Base-by-base conservation (phyloP, 306 rosid genomes). In the Cucurbita maxima region DNA sequence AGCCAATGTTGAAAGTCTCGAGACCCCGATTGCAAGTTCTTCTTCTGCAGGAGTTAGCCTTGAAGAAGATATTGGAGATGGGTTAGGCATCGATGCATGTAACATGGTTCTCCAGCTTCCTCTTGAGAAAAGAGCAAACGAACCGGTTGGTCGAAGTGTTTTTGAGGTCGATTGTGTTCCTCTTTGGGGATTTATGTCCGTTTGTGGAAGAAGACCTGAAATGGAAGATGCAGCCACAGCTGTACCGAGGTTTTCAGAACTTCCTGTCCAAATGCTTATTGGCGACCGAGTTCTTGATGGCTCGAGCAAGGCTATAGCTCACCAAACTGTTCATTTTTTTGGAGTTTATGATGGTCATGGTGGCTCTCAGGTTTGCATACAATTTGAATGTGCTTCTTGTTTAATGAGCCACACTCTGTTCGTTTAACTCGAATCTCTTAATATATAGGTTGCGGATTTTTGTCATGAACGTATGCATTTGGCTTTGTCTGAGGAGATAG, bases 331-430 rank as follows among this genome's bases (percentile, higher is more conserved):
- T 70, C 91, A 91, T 86, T 91, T 89, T 79, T 89, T 86, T 79
- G 97, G 97, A 68, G 97, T 91, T 51, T 91, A 89, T 73, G 97
- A 91, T 75, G 97, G 97, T 59, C 97, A 91, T 80, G 97, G 97
- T 68, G 97, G 97, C 53, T 86, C 81, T 76, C 97, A 91, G 96
- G 97, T 87, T 78, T 70, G 43, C 48, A 44, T 62, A 18, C 45
- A 30, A 40, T 72, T 40, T 44, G 45, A 20, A 19, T 45, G 30
- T 22, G 50, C 53, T 77, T 71, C 41, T 56, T 53, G 11, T 77
- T 66, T 38, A 36, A 13, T 3, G 10, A 3, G 7, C 13, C 4
- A 12, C 4, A 11, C 56, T 6, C 3, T 67, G 19, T 11, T 67
- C 11, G 16, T 44, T 20, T 67, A 45, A 12, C 37, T 73, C 47